Conservation (phyloP, 2,329 filamentous ascomycete species). For the Alternaria conjuncta region DNA sequence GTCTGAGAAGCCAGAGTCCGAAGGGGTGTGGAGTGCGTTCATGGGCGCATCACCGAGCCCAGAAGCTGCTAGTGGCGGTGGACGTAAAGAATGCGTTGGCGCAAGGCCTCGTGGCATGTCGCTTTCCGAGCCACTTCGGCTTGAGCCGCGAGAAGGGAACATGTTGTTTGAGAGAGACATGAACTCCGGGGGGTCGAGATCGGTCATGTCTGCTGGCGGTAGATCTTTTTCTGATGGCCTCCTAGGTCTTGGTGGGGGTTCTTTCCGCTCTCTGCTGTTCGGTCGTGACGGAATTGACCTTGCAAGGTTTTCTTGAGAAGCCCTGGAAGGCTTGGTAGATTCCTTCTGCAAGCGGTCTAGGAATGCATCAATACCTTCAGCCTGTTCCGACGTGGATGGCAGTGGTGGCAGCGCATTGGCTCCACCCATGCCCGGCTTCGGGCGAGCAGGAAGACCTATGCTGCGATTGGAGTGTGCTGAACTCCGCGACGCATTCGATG, state of each 20-base stretch:
- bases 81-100: conserved; percentile 20
- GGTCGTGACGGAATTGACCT: conserved; percentile 27
- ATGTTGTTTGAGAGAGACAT: conserved; percentile 25
- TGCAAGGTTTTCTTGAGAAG: conserved; percentile 23
- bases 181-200: conserved; percentile 26
- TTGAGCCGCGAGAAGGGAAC: conserved; percentile 34
- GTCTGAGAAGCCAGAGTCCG: conserved; percentile 50
- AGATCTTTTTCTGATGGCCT: conserved; percentile 38
- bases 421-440: conserved; percentile 25
- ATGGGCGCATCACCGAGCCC: conserved; percentile 31
- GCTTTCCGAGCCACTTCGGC: conserved; percentile 25
- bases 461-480: conserved; percentile 41
- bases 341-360: conserved; percentile 46
- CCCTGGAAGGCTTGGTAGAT: conserved; percentile 24
- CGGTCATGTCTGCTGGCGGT: conserved; percentile 24
- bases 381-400: conserved; percentile 26
- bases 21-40: conserved; percentile 46
- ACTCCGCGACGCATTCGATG: conserved; percentile 39
- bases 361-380: conserved; percentile 49
- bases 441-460: conserved; percentile 30
- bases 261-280: conserved; percentile 27
- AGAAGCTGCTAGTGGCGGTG: conserved; percentile 28
- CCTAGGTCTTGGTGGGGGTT: conserved; percentile 29
- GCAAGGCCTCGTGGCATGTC: conserved; percentile 7
- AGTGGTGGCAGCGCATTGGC: conserved; percentile 28